Conservation (phyloP, 129 eudicot species). For the Logfia minima region DNA sequence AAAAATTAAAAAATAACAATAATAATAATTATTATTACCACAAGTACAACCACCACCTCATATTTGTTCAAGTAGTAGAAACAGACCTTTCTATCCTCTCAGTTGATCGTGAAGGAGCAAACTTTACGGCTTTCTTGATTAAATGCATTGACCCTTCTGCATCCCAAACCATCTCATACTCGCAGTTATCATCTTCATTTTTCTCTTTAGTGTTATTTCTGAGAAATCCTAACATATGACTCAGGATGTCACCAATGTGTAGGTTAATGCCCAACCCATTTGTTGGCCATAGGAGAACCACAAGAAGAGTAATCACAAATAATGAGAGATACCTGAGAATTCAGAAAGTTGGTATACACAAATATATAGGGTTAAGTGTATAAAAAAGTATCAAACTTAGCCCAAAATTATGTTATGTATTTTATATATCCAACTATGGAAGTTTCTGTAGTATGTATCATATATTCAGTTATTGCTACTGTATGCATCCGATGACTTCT, state of each 20-base stretch:
- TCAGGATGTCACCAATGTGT: constrained; percentile 35
- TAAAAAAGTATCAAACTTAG: neutral
- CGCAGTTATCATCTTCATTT: constrained; percentile 78
- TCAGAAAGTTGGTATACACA: constrained; percentile 20
- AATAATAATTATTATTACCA: neutral
- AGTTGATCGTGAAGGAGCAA: constrained; percentile 30
- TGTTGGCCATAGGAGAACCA: constrained; percentile 71
- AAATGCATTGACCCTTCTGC: constrained; percentile 97
- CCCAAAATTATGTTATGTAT: neutral
- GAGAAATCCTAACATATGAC: constrained; percentile 31
- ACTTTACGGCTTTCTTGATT: constrained; percentile 56
- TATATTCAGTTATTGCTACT: no score
- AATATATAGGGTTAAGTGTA: neutral
- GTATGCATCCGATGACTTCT: no score
- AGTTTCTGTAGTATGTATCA: no score
- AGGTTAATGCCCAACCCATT: constrained; percentile 46
- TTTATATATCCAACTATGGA: neutral
- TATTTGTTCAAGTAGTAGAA: neutral
- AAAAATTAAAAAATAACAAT: neutral
- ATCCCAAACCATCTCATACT: constrained; percentile 96
- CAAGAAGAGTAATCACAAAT: constrained; percentile 64
- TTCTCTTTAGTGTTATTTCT: constrained; percentile 55
- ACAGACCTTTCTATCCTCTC: constrained; percentile 45
- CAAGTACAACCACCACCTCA: neutral
- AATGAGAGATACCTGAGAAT: constrained; percentile 66